These are phyloP conservation scores for Pelargonium citronellum DNA, from an alignment of 441 rosid species.

Conservation along the genomic window DNA sequence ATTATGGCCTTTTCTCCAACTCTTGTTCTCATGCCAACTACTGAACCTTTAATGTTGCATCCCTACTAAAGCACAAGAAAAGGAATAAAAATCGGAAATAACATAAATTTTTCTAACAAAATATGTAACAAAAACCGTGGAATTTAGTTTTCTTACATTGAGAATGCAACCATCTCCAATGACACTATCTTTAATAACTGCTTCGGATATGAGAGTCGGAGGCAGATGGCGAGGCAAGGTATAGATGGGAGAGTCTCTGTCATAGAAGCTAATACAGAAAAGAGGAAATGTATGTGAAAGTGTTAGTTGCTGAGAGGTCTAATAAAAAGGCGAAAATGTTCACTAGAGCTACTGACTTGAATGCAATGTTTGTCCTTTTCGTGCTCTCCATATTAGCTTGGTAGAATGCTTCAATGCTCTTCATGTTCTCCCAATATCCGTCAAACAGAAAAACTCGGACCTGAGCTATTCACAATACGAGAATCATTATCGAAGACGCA, in stretches of 20 bases:
- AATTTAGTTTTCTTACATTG: slow-evolving; percentile 38
- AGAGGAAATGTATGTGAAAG: background rate
- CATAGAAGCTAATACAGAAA: slow-evolving; percentile 48
- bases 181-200: slow-evolving; percentile 50
- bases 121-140: too few species aligned
- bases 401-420: slow-evolving; percentile 63
- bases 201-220: slow-evolving; percentile 48
- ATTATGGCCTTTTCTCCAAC: slow-evolving; percentile 50
- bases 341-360: slow-evolving; percentile 37
- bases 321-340: slow-evolving; percentile 12
- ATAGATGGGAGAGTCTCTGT: slow-evolving; percentile 47
- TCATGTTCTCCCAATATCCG: slow-evolving; percentile 79
- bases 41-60: slow-evolving; percentile 66
- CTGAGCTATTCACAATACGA: slow-evolving; percentile 29
- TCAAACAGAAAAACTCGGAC: slow-evolving; percentile 54
- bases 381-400: slow-evolving; percentile 67
- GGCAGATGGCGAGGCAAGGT: slow-evolving; percentile 69
- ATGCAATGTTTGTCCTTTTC: slow-evolving; percentile 34
- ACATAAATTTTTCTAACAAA: too few species aligned
- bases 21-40: slow-evolving; percentile 73
- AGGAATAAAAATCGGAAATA: background rate
- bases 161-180: slow-evolving; percentile 79
- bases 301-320: slow-evolving; percentile 5
- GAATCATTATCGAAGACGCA: background rate
- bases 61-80: slow-evolving; percentile 33